phyloP scores from a whole-genome alignment of 192 early-diverging fungal species.

The Coemansia sp. region DNA sequence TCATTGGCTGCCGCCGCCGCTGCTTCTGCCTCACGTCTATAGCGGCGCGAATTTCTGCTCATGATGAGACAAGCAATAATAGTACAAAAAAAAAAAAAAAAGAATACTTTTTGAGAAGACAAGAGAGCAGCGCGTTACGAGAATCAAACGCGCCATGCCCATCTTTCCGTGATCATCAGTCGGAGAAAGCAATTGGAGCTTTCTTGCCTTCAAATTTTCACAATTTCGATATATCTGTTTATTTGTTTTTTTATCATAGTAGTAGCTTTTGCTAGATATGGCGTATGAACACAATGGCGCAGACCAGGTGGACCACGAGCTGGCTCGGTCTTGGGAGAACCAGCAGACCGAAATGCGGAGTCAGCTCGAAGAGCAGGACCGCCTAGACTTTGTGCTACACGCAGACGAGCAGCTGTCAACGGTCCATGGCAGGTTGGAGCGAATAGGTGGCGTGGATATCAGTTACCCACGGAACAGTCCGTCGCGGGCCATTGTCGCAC shows the following conservation, averaged over 20 bases:
- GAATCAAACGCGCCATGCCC: not conserved
- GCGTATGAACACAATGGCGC: not conserved
- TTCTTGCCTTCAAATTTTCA: not conserved
- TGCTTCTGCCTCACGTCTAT: constrained; percentile 14
- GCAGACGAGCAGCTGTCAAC: not conserved
- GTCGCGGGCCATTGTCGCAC: constrained; percentile 66
- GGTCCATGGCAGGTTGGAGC: constrained; percentile 40
- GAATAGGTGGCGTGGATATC: constrained; percentile 76
- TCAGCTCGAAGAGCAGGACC: constrained; percentile 17
- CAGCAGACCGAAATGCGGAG: constrained; percentile 30
- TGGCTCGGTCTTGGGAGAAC: constrained; percentile 19
- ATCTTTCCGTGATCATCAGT: not conserved
- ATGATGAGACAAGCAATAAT: not conserved
- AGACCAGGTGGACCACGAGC: not conserved
- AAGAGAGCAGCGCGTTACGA: not conserved
- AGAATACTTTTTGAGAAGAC: not conserved
- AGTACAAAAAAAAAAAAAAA: not conserved
- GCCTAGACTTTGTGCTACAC: constrained; percentile 18
- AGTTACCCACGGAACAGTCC: constrained; percentile 63
- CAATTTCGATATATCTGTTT: not conserved
- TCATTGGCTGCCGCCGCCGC: not conserved
- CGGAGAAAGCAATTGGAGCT: not conserved
- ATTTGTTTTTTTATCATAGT: not conserved
- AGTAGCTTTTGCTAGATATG: not conserved
- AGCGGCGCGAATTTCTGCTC: constrained; percentile 26